These are phyloP conservation scores for Hydrangea macrophylla DNA, from an alignment of 148 eudicot genomes.

Conservation along the genomic window DNA sequence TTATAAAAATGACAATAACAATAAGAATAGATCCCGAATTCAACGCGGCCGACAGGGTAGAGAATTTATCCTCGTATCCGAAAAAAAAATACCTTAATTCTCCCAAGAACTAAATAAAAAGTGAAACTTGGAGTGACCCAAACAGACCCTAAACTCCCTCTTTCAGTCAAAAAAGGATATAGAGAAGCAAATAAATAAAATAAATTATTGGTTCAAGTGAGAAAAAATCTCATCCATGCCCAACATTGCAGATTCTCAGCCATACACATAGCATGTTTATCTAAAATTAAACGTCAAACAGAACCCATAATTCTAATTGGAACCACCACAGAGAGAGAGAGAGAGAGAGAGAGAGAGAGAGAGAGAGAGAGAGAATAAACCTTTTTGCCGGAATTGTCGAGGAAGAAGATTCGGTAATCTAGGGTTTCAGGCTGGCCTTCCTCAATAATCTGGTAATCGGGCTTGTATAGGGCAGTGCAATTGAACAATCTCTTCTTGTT, in stretches of 20 bases:
- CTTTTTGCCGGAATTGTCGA: constrained; percentile 71
- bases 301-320: too few relatives aligned
- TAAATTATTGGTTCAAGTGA: neutral
- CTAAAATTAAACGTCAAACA: neutral
- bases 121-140: neutral
- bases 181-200: too few relatives aligned
- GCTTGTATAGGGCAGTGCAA: too few relatives aligned
- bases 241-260: neutral
- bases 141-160: neutral
- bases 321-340: neutral
- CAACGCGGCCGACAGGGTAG: too few relatives aligned
- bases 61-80: too few relatives aligned
- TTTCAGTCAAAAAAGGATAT: constrained; percentile 1
- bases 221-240: neutral
- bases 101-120: neutral
- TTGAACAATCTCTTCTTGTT: too few relatives aligned
- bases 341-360: constrained; percentile 11
- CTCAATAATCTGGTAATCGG: constrained; percentile 42
- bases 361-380: constrained; percentile 23
- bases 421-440: constrained; percentile 78
- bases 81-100: too few relatives aligned
- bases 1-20: too few relatives aligned
- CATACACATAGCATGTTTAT: neutral
- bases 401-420: constrained; percentile 74
- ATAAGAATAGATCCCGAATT: too few relatives aligned